Conservation (phyloP, 1,139 yeast genomes). For the Hansenula anomala region DNA sequence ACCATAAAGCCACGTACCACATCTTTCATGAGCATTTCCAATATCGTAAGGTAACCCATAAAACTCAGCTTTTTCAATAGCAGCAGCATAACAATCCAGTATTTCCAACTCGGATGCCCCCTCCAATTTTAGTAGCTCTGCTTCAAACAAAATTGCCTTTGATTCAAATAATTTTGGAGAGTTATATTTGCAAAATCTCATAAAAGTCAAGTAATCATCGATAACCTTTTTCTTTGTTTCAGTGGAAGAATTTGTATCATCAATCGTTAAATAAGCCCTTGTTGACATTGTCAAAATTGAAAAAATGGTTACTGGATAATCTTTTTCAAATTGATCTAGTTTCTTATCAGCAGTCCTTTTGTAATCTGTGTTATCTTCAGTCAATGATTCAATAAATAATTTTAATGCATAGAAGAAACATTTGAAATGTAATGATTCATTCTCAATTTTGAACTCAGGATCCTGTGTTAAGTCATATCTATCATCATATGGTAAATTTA, state of each 20-base stretch:
- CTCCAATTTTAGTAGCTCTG: conserved; percentile 13
- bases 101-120: conserved; percentile 30
- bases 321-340: conserved; percentile 1
- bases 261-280: conserved; percentile 4
- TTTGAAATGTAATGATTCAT: conserved; percentile 9
- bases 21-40: conserved; percentile 39
- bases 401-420: conserved; percentile 8
- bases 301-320: conserved; percentile 5
- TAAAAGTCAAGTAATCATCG: neutral
- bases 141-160: conserved; percentile 5
- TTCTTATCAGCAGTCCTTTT: neutral
- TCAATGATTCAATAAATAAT: neutral
- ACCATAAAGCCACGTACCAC: conserved; percentile 42
- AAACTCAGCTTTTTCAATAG: conserved; percentile 34
- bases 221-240: conserved; percentile 4
- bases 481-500: conserved; percentile 16
- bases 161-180: conserved; percentile 12
- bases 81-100: conserved; percentile 43
- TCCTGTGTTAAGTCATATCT: conserved; percentile 10
- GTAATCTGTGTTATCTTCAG: neutral
- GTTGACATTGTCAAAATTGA: conserved; percentile 2
- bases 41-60: conserved; percentile 34
- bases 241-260: conserved; percentile 4
- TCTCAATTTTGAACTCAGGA: neutral
- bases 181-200: conserved; percentile 6